Conservation (phyloP, 2,329 filamentous ascomycete genomes). For the Kalmusia sp. region DNA sequence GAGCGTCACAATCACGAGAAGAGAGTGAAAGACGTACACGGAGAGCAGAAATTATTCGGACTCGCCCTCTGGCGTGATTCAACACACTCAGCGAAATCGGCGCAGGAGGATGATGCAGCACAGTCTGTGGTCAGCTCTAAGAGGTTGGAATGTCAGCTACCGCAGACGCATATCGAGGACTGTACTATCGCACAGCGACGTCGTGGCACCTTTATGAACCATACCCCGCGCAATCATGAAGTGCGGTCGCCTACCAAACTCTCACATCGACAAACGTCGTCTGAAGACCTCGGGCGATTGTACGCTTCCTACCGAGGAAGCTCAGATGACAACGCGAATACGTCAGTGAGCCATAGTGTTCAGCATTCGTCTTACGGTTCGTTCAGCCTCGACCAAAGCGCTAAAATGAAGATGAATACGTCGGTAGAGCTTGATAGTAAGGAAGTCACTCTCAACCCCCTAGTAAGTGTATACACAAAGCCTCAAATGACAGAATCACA, state of each 20-base stretch:
- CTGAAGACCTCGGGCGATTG: conserved; percentile 29
- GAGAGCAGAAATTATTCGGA: conserved; percentile 6
- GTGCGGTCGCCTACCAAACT: conserved; percentile 23
- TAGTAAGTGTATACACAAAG: not conserved
- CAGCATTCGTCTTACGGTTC: conserved; percentile 22
- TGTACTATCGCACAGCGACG: conserved; percentile 29
- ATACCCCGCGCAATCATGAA: conserved; percentile 41
- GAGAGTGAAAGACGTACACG: conserved; percentile 22
- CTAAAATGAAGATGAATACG: conserved; percentile 16
- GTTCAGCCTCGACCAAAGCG: conserved; percentile 10
- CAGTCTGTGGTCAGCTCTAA: conserved; percentile 15
- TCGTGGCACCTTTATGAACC: conserved; percentile 42
- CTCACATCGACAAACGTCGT: conserved; percentile 25
- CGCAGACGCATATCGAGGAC: conserved; percentile 9
- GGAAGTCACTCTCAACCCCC: not conserved
- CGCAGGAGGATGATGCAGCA: not conserved
- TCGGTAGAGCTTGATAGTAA: conserved; percentile 20
- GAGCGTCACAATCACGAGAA: conserved; percentile 5
- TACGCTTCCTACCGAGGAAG: conserved; percentile 21
- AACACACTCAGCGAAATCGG: not conserved
- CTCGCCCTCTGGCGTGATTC: not conserved
- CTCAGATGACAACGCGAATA: conserved; percentile 11
- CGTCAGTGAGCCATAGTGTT: conserved; percentile 4
- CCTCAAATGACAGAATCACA: not conserved
- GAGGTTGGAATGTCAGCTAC: conserved; percentile 15